These are phyloP conservation scores for Backusella tarrabulga DNA, from an alignment of 192 early-diverging fungal genomes.

Conservation along the genomic window DNA sequence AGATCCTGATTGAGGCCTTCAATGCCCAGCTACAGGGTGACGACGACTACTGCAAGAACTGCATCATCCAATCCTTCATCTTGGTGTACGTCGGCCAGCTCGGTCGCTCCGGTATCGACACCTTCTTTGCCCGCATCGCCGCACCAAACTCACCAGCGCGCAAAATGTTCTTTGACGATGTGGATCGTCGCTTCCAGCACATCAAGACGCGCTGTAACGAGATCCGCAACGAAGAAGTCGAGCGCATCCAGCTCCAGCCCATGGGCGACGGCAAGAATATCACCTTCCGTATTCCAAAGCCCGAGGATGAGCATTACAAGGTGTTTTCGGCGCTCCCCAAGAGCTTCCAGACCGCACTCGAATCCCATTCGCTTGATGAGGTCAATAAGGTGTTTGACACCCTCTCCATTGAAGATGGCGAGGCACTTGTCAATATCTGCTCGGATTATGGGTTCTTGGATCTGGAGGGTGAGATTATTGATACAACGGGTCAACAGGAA, in stretches of 20 bases:
- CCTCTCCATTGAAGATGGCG: slow-evolving; percentile 68
- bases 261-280: slow-evolving; percentile 69
- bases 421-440: slow-evolving; percentile 73
- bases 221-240: slow-evolving; percentile 50
- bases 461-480: slow-evolving; percentile 27
- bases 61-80: slow-evolving; percentile 79
- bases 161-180: slow-evolving; percentile 83
- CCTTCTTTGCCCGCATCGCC: slow-evolving; percentile 63
- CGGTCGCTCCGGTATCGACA: slow-evolving; percentile 75
- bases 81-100: slow-evolving; percentile 85
- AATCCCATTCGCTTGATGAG: slow-evolving; percentile 73
- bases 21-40: slow-evolving; percentile 71
- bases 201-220: slow-evolving; percentile 76
- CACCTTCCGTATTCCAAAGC: slow-evolving; percentile 63
- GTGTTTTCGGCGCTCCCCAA: slow-evolving; percentile 71
- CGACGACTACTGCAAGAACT: slow-evolving; percentile 63
- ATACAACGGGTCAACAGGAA: slow-evolving; percentile 9
- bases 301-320: slow-evolving; percentile 54
- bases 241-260: slow-evolving; percentile 72
- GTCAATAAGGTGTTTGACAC: slow-evolving; percentile 81
- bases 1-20: slow-evolving; percentile 86
- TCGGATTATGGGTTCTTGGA: slow-evolving; percentile 68
- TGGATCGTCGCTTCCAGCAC: slow-evolving; percentile 79
- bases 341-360: slow-evolving; percentile 72
- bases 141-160: slow-evolving; percentile 57